phyloP scores from a whole-genome alignment of 768 basidiomycete species.

The Boletus edulis region DNA sequence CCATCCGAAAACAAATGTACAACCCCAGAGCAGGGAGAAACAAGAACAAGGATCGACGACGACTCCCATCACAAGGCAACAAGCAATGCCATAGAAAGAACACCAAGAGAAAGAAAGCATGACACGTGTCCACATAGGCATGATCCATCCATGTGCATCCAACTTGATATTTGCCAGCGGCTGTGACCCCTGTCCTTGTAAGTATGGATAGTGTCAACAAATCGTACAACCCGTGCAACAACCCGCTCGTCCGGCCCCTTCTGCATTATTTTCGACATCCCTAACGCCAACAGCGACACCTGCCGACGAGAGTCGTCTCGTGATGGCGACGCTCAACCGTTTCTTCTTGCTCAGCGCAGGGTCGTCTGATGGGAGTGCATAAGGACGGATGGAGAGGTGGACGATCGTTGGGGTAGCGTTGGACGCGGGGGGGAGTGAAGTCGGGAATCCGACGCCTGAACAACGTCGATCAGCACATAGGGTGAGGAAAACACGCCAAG shows the following conservation, averaged over 20 bases:
- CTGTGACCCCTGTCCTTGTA: too few species aligned
- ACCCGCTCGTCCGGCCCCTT: conserved; percentile 23
- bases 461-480: conserved; percentile 5
- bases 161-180: neutral
- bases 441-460: conserved; percentile 32
- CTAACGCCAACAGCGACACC: conserved; percentile 5
- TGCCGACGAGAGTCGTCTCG: conserved; percentile 21
- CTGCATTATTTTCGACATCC: conserved; percentile 1
- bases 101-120: neutral
- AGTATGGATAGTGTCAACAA: conserved; percentile 24
- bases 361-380: conserved; percentile 48
- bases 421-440: conserved; percentile 30
- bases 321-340: conserved; percentile 27
- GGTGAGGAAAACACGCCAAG: neutral
- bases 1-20: conserved; percentile 9
- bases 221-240: conserved; percentile 41
- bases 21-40: neutral
- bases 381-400: conserved; percentile 70
- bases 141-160: conserved; percentile 1
- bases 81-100: neutral
- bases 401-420: conserved; percentile 56
- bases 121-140: neutral
- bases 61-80: neutral
- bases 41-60: neutral
- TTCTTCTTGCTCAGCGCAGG: conserved; percentile 58